Evolutionary conservation across 1,284 basidiomycete genomes (phyloP).

Genomic region (Puccinia triticina): DNA sequence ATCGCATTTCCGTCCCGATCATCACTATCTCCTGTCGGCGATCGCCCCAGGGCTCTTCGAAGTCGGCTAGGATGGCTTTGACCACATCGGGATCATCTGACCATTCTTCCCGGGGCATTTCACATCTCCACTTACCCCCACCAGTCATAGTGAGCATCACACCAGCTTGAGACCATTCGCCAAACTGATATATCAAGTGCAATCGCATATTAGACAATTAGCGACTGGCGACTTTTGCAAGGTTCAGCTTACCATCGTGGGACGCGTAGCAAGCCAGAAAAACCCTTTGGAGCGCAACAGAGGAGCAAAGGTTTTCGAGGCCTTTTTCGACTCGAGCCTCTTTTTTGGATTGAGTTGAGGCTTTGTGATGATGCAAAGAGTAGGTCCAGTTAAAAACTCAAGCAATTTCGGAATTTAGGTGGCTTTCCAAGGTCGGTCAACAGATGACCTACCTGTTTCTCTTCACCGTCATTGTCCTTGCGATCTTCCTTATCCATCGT

Average conservation of each 20-base stretch:
- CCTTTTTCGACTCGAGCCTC: slow-evolving; percentile 61
- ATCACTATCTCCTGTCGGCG: slow-evolving; percentile 62
- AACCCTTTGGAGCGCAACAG: slow-evolving; percentile 64
- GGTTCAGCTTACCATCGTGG: slow-evolving; percentile 42
- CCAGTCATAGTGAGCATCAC: slow-evolving; percentile 62
- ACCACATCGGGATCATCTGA: slow-evolving; percentile 61
- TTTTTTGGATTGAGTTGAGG: slow-evolving; percentile 62
- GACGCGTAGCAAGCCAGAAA: slow-evolving; percentile 62
- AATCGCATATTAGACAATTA: slow-evolving; percentile 12
- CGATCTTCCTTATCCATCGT: slow-evolving; percentile 30
- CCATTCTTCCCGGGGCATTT: slow-evolving; percentile 60
- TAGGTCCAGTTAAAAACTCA: neutral
- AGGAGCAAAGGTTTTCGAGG: slow-evolving; percentile 59
- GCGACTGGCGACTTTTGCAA: neutral
- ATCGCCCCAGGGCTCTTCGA: slow-evolving; percentile 63
- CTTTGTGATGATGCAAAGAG: slow-evolving; percentile 52
- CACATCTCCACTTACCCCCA: slow-evolving; percentile 62
- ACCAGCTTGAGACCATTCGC: slow-evolving; percentile 64
- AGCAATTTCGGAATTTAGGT: neutral
- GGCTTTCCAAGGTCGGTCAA: neutral
- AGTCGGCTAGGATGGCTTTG: slow-evolving; percentile 62
- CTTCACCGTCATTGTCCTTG: slow-evolving; percentile 12
- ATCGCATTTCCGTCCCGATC: slow-evolving; percentile 60
- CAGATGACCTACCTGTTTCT: slow-evolving; percentile 32
- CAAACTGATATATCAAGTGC: slow-evolving; percentile 54